phyloP scores from a whole-genome alignment of 768 basidiomycete species.

The Candolleomyces aberdarensis region DNA sequence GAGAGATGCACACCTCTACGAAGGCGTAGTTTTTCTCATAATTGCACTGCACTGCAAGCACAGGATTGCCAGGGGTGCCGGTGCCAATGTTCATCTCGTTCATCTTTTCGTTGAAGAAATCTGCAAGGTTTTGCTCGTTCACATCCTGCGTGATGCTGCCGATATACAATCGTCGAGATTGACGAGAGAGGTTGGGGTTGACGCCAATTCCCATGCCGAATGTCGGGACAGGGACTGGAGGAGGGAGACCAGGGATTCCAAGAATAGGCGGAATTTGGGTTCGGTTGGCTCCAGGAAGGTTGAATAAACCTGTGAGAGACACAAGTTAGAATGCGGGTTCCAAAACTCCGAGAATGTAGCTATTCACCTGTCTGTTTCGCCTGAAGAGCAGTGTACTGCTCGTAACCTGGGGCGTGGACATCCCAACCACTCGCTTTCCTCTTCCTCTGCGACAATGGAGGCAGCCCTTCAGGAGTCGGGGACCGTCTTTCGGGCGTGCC shows the following conservation, averaged over 20 bases:
- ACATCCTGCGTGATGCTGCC: slow-evolving; percentile 95
- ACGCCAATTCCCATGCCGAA: slow-evolving; percentile 86
- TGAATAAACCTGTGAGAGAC: slow-evolving; percentile 67
- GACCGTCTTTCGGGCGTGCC: slow-evolving; percentile 79
- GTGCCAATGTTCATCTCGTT: slow-evolving; percentile 86
- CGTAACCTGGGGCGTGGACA: slow-evolving; percentile 92
- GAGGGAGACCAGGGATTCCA: slow-evolving; percentile 76
- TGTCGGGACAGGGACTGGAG: slow-evolving; percentile 79
- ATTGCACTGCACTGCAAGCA: slow-evolving; percentile 92
- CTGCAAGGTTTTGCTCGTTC: slow-evolving; percentile 86
- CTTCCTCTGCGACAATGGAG: slow-evolving; percentile 81
- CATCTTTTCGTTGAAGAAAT: slow-evolving; percentile 98
- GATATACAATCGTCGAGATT: slow-evolving; percentile 93
- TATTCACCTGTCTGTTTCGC: slow-evolving; percentile 92
- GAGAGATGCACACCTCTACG: slow-evolving; percentile 68
- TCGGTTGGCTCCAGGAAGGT: slow-evolving; percentile 91
- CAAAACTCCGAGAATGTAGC: slow-evolving; percentile 14
- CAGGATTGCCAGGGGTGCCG: slow-evolving; percentile 82
- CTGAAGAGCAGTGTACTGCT: slow-evolving; percentile 91
- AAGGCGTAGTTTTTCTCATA: slow-evolving; percentile 99
- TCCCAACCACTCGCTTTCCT: slow-evolving; percentile 95
- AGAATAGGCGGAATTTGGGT: slow-evolving; percentile 83
- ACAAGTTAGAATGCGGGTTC: slow-evolving; percentile 4
- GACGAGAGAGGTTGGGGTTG: slow-evolving; percentile 87
- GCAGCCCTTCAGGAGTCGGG: slow-evolving; percentile 85